A percentile compares a stretch with the other conserved stretches of the same genome.
phyloP scores from a whole-genome alignment of 2,329 filamentous ascomycete species.

The Pseudocercospora macadamiae region DNA sequence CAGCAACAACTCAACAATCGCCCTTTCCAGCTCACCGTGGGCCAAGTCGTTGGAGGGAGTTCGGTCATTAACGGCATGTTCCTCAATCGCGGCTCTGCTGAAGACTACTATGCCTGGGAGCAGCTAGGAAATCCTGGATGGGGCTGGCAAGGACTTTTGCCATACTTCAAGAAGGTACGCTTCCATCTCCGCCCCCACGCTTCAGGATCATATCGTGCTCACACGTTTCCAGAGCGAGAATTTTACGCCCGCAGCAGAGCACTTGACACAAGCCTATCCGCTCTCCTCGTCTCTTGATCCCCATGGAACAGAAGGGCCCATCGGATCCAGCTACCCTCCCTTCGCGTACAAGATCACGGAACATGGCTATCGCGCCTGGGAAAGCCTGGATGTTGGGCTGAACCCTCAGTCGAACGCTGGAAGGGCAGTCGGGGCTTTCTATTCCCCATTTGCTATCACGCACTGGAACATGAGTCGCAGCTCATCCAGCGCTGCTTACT shows the following conservation, averaged over 20 bases:
- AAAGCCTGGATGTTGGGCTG: too few species aligned
- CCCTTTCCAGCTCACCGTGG: slow-evolving; percentile 27
- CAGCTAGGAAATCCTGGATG: slow-evolving; percentile 61
- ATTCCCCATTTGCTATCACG: neutral
- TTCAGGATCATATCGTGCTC: too few species aligned
- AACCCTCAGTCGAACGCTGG: too few species aligned
- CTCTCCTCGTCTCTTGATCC: too few species aligned
- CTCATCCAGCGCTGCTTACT: neutral
- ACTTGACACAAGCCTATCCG: too few species aligned
- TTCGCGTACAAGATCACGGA: too few species aligned
- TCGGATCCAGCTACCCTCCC: too few species aligned
- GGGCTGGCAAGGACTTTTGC: slow-evolving; percentile 55
- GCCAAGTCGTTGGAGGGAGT: slow-evolving; percentile 36
- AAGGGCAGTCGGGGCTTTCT: neutral
- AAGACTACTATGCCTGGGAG: slow-evolving; percentile 61
- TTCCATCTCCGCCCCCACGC: too few species aligned
- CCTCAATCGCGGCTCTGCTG: slow-evolving; percentile 46
- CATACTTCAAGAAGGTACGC: slow-evolving; percentile 42
- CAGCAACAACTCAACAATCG: too few species aligned
- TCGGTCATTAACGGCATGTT: slow-evolving; percentile 40
- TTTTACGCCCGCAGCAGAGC: too few species aligned
- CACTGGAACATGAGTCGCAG: neutral
- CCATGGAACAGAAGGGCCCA: too few species aligned
- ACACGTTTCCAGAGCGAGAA: neutral
- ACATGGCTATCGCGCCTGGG: too few species aligned